Evolutionary conservation across 2,329 filamentous ascomycete genomes (phyloP), one percentile per base, ranked within the genome.

Genomic region (Lachnellula willkommii): DNA sequence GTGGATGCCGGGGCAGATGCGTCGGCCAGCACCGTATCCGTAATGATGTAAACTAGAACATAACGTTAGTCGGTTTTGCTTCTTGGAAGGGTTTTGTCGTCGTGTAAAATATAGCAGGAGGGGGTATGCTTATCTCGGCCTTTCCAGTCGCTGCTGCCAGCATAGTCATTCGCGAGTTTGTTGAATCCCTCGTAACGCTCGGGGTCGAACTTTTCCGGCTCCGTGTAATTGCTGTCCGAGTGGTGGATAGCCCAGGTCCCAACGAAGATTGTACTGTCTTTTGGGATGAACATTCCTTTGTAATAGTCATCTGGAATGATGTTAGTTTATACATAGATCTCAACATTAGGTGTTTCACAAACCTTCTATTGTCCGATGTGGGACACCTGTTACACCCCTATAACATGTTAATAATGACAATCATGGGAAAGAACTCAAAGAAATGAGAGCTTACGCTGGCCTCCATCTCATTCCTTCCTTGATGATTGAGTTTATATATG

Each of bases 1-100:
- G 52, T 81, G 77, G 32, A 80, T 77, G 0, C 81, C 82, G 2
- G 77, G 80, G 64, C 82, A 84, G 40, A 83, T 74, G 20, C 81
- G 72, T 0, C 72, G 62, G 2, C 71, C 71, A n/a, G 65, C 60
- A 20, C 71, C 70, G 52, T 68, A 73, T 8, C 53, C 57, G 50
- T 65, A 72, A 43, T 70, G 66, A n/a, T 71, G 28, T 32, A 32
- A 11, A 32, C 28, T 32, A 32, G 9, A 32, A 2, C 9, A 3
- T 3, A 3, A 32, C 11, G 28, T 32, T 32, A 32, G 28, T 32
- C 28, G 28, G 28, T 32, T 32, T 11, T 32, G 2, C 28, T 32
- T 32, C 28, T 32, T 9, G 28, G 26, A 7, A 9, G 1, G 26
- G 8, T 32, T 32, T 4, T 9, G 9, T 11, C 28, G 4, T 32